Evolutionary conservation across 1,284 basidiomycete genomes (phyloP).

Genomic region (Pseudomicrostroma phylloplanum): DNA sequence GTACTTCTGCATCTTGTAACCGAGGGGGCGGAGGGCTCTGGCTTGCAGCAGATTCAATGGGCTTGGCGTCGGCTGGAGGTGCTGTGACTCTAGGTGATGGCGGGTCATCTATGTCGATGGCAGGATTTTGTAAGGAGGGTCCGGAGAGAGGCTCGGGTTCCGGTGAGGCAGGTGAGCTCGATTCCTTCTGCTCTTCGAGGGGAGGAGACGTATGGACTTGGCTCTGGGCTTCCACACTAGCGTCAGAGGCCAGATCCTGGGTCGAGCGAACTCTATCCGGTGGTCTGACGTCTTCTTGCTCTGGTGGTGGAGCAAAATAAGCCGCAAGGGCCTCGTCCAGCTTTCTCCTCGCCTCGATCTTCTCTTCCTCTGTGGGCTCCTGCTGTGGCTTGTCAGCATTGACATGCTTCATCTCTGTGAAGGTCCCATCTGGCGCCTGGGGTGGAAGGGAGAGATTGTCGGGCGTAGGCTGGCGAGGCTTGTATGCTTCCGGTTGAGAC

Average conservation of each 20-base stretch:
- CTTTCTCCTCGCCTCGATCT: slow-evolving; percentile 4
- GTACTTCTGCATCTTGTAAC: not conserved
- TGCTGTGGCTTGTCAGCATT: slow-evolving; percentile 1
- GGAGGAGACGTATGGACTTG: not conserved
- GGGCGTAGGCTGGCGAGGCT: slow-evolving; percentile 8
- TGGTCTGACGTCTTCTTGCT: not conserved
- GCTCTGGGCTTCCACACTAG: not conserved
- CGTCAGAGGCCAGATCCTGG: not conserved
- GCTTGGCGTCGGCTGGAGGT: not conserved
- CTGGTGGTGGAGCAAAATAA: slow-evolving; percentile 12
- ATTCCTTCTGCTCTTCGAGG: not conserved
- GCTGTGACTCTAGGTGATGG: too few relatives aligned
- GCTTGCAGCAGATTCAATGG: not conserved
- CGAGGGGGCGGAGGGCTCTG: not conserved
- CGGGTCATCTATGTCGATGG: too few relatives aligned
- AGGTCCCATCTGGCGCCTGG: slow-evolving; percentile 17
- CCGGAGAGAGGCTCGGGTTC: not conserved
- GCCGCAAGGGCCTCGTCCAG: slow-evolving; percentile 12
- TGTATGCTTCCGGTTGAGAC: not conserved
- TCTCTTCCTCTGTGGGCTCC: not conserved
- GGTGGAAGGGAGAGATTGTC: slow-evolving; percentile 11
- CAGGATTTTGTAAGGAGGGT: too few relatives aligned
- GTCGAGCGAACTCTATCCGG: too few relatives aligned
- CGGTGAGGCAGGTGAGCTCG: too few relatives aligned
- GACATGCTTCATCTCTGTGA: slow-evolving; percentile 20